phyloP scores from a whole-genome alignment of 2,329 filamentous ascomycete species.

The Cercospora janseana region DNA sequence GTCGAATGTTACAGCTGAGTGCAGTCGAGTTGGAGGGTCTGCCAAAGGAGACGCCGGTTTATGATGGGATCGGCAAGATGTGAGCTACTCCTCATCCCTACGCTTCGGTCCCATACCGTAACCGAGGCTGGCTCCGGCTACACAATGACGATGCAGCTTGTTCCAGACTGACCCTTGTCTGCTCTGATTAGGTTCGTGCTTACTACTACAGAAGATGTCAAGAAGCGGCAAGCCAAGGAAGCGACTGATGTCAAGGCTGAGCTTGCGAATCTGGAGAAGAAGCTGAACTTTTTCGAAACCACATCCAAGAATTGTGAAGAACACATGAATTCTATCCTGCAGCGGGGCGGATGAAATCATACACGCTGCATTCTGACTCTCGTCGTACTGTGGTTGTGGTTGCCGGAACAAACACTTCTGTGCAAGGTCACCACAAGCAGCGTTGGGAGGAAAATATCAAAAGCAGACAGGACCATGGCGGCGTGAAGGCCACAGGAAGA shows the following conservation, averaged over 20 bases:
- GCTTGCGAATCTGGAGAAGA: conserved; percentile 79
- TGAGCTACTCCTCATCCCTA: conserved; percentile 42
- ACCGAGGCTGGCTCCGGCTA: conserved; percentile 14
- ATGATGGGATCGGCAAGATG: conserved; percentile 98
- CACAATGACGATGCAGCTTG: conserved; percentile 6
- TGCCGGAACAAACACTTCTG: too few species aligned
- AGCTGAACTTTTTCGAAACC: conserved; percentile 87
- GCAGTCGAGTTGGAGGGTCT: conserved; percentile 76
- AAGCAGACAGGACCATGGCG: too few species aligned
- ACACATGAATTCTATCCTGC: conserved; percentile 85
- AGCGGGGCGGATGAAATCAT: conserved; percentile 38
- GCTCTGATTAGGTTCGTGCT: conserved; percentile 72
- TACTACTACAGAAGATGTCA: conserved; percentile 68
- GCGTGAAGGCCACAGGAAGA: too few species aligned
- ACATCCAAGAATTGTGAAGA: conserved; percentile 92
- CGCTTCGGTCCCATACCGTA: conserved; percentile 11
- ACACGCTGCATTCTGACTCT: too few species aligned
- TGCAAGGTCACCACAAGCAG: too few species aligned
- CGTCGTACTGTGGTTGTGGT: too few species aligned
- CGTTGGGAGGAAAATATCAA: too few species aligned
- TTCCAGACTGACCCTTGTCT: conserved; percentile 18
- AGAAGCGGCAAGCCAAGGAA: conserved; percentile 72
- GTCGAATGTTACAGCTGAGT: conserved; percentile 84
- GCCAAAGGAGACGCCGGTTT: conserved; percentile 73
- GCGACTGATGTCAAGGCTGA: conserved; percentile 73